Conservation (phyloP, 176 grass and related monocot species). For the Eragrostis nindensis region DNA sequence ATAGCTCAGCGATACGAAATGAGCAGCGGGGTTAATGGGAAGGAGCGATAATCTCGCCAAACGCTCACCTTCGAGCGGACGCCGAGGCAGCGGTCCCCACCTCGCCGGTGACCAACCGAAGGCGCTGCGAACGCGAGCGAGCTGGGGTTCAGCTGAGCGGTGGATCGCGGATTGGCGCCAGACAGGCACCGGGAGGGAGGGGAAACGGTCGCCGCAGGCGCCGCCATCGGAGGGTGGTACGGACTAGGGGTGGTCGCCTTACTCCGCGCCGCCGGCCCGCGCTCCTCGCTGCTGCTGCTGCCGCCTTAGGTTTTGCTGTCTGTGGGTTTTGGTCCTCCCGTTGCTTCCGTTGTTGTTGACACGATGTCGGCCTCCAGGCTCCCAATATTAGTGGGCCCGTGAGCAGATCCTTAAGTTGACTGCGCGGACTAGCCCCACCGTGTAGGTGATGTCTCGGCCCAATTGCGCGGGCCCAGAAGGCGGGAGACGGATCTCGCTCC, state of each 20-base stretch:
- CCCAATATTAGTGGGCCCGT: background rate
- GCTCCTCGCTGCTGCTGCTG: background rate
- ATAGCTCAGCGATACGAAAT: background rate
- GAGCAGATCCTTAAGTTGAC: background rate
- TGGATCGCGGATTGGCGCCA: background rate
- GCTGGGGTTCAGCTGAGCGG: background rate
- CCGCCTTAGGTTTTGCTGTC: constrained; percentile 37
- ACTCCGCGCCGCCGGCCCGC: background rate
- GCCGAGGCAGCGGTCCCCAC: background rate
- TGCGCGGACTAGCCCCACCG: background rate
- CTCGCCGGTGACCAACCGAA: background rate
- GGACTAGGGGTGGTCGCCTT: background rate
- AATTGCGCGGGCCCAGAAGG: background rate
- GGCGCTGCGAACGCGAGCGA: background rate
- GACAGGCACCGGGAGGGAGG: constrained; percentile 19
- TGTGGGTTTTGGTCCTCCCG: background rate
- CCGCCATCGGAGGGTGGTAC: constrained; percentile 15
- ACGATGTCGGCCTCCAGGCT: background rate
- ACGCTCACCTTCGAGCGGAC: constrained; percentile 36
- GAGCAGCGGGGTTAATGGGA: background rate
- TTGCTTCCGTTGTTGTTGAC: background rate
- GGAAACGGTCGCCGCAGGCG: constrained; percentile 25
- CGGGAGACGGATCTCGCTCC: too few species aligned
- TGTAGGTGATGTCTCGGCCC: background rate
- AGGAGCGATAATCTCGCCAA: background rate